A percentile compares a stretch with the other conserved stretches of the same genome.
phyloP scores from a whole-genome alignment of 2,329 filamentous ascomycete genomes.

The Fusarium veterinarium region DNA sequence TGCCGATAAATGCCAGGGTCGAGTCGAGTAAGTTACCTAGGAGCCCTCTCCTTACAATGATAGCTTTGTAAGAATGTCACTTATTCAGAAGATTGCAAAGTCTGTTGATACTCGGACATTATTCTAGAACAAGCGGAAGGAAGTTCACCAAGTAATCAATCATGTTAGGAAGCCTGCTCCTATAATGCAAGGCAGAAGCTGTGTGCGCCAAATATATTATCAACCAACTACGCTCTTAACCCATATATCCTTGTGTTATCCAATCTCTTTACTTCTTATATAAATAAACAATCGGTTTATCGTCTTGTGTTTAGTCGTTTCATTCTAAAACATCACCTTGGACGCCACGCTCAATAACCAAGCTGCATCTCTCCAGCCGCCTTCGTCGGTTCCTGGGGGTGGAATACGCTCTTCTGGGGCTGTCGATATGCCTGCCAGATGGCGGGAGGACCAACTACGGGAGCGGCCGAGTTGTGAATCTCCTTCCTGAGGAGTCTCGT shows the following conservation, averaged over 20 bases:
- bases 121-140: neutral
- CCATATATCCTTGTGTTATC: neutral
- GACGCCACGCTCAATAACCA: conserved; percentile 75
- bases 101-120: neutral
- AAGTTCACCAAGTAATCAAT: neutral
- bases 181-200: neutral
- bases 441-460: conserved; percentile 49
- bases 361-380: conserved; percentile 74
- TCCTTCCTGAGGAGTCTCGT: conserved; percentile 46
- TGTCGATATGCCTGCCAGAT: conserved; percentile 56
- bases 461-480: conserved; percentile 45
- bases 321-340: conserved; percentile 66
- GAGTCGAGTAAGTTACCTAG: neutral
- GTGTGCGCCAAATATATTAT: conserved; percentile 12
- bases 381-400: conserved; percentile 63
- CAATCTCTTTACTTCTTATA: conserved; percentile 2
- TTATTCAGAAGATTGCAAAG: neutral
- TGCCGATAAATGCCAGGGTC: neutral
- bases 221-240: conserved; percentile 18
- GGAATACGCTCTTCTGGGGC: conserved; percentile 60
- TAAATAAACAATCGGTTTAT: conserved; percentile 3
- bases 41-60: neutral
- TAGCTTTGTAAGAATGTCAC: neutral
- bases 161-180: conserved; percentile 1
- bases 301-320: neutral